Percentiles rank a stretch among this genome's conserved stretches.
These are phyloP conservation scores for Obelidium mucronatum DNA, from an alignment of 192 early-diverging fungal genomes.

Conservation along the genomic window DNA sequence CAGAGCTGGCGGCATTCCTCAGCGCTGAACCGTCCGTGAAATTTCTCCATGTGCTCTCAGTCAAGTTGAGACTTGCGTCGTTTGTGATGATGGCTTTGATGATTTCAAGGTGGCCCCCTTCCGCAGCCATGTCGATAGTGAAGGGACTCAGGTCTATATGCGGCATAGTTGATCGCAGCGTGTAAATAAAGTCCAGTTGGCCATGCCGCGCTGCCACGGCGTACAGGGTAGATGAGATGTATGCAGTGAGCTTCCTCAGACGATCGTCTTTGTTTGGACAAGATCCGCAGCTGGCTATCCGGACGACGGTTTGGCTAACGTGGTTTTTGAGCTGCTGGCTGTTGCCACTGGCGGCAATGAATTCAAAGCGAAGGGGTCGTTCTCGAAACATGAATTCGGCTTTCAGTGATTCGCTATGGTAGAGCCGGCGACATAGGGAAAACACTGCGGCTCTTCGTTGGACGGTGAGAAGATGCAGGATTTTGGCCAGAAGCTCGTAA, in stretches of 20 bases:
- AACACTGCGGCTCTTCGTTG: conserved; percentile 7
- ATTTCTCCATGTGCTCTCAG: not conserved
- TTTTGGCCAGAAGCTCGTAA: conserved; percentile 8
- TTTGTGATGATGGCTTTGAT: not conserved
- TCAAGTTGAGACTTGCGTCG: not conserved
- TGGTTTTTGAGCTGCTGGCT: not conserved
- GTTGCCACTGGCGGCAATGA: not conserved
- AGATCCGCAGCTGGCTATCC: not conserved
- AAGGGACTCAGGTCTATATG: not conserved
- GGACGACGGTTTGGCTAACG: not conserved
- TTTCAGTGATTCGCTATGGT: not conserved
- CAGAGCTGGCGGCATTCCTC: not conserved
- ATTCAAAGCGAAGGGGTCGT: not conserved
- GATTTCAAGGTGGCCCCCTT: not conserved
- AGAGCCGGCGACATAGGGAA: not conserved
- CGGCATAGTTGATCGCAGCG: not conserved
- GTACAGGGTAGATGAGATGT: not conserved
- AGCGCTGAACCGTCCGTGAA: not conserved
- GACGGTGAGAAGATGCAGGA: not conserved
- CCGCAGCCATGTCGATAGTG: conserved; percentile 11
- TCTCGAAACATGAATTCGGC: conserved; percentile 2
- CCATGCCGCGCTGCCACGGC: not conserved
- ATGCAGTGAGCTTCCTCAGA: not conserved
- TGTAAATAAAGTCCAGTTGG: not conserved
- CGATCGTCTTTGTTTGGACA: not conserved